phyloP scores from a whole-genome alignment of 257 asterid species.

The Linaria vulgaris region DNA sequence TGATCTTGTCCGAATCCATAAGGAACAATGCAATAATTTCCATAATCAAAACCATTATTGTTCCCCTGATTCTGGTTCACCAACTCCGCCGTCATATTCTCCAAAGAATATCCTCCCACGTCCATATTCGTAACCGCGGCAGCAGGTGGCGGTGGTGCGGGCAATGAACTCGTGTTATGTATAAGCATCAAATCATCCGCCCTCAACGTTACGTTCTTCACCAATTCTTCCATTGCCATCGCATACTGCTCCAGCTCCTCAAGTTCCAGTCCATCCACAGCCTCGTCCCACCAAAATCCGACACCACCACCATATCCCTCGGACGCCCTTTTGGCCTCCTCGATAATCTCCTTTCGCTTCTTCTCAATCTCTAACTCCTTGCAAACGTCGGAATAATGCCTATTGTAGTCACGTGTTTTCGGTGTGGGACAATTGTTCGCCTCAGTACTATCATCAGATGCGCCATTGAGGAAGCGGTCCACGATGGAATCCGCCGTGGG shows the following conservation, averaged over 20 bases:
- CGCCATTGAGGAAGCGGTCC: slow-evolving; percentile 29
- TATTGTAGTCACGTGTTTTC: slow-evolving; percentile 29
- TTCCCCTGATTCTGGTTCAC: slow-evolving; percentile 17
- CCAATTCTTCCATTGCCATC: slow-evolving; percentile 39
- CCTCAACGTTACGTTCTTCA: slow-evolving; percentile 26
- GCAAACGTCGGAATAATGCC: slow-evolving; percentile 30
- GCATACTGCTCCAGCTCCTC: slow-evolving; percentile 43
- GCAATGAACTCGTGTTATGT: slow-evolving; percentile 22
- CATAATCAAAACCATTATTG: slow-evolving; percentile 23
- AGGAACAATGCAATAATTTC: slow-evolving; percentile 20
- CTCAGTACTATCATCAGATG: neutral
- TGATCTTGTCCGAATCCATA: slow-evolving; percentile 31
- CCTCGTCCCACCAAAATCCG: slow-evolving; percentile 36
- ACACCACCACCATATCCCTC: slow-evolving; percentile 22
- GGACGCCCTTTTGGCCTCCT: slow-evolving; percentile 31
- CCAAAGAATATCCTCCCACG: slow-evolving; percentile 15
- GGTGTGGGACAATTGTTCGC: neutral
- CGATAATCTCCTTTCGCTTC: slow-evolving; percentile 33
- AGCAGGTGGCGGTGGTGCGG: neutral
- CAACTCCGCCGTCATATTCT: slow-evolving; percentile 18
- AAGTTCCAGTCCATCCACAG: slow-evolving; percentile 29
- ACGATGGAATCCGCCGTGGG: slow-evolving; percentile 32
- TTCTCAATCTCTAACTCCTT: slow-evolving; percentile 37
- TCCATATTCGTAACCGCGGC: neutral
- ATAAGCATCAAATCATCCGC: slow-evolving; percentile 28